Percentiles rank a stretch among this genome's conserved stretches.
Evolutionary conservation across 306 rosid species (phyloP).

Genomic region (Quercus ilex): DNA sequence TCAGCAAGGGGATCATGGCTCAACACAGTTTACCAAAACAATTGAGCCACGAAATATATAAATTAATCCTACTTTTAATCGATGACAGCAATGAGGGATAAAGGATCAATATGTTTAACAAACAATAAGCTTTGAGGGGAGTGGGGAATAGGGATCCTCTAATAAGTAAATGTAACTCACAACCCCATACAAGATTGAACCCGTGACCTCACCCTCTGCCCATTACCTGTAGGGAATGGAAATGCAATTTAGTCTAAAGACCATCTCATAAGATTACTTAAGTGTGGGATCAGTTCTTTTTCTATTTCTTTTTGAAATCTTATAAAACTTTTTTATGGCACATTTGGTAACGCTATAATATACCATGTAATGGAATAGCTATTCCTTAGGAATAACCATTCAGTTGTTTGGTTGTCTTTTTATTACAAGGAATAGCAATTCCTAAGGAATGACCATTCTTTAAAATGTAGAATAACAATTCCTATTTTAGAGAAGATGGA

Average conservation of each 20-base stretch:
- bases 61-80: not conserved
- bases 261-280: not conserved
- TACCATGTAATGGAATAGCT: no score
- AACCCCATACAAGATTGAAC: not conserved
- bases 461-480: no score
- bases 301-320: not conserved
- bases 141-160: not conserved
- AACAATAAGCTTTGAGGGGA: not conserved
- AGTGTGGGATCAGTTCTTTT: not conserved
- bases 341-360: no score
- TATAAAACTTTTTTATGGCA: not conserved
- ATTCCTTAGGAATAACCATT: no score
- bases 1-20: not conserved
- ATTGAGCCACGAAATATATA: not conserved
- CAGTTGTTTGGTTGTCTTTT: no score
- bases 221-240: not conserved
- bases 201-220: not conserved
- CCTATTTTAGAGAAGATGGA: no score
- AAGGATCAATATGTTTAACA: not conserved
- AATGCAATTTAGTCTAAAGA: not conserved
- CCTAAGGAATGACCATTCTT: no score
- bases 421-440: no score
- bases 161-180: not conserved
- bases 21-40: not conserved
- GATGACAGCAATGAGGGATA: not conserved